Conservation (phyloP, 306 rosid genomes). For the Vicia faba region DNA sequence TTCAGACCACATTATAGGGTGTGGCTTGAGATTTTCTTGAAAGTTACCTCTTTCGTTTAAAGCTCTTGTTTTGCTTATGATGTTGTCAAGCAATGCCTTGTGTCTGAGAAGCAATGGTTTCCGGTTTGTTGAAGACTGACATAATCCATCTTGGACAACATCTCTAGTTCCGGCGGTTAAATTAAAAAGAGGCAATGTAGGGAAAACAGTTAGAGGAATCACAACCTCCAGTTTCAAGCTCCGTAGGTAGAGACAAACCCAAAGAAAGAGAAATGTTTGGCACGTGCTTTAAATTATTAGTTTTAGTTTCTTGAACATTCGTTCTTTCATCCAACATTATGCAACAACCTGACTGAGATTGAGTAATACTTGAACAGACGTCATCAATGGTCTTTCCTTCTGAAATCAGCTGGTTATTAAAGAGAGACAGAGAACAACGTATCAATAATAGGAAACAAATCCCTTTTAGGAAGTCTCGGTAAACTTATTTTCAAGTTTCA, state of each 20-base stretch:
- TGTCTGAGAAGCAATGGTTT: constrained; percentile 45
- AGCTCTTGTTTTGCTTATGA: constrained; percentile 50
- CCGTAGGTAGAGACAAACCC: constrained; percentile 54
- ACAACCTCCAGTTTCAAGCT: constrained; percentile 39
- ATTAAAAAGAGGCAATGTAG: constrained; percentile 43
- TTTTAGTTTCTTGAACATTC: constrained; percentile 37
- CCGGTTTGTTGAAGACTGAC: constrained; percentile 41
- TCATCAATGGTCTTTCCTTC: constrained; percentile 46
- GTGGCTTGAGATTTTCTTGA: constrained; percentile 44
- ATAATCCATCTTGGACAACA: constrained; percentile 43
- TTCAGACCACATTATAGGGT: constrained; percentile 56
- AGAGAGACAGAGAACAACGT: constrained; percentile 28
- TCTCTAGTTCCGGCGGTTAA: constrained; percentile 44
- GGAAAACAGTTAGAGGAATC: constrained; percentile 41
- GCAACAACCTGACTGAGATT: constrained; percentile 41
- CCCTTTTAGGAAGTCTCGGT: constrained; percentile 14
- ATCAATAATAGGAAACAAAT: constrained; percentile 23
- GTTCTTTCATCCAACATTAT: constrained; percentile 44
- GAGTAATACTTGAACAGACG: constrained; percentile 38
- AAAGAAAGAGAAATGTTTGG: constrained; percentile 48
- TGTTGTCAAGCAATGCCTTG: constrained; percentile 50
- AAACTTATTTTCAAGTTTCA: constrained; percentile 29
- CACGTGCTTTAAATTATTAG: constrained; percentile 26
- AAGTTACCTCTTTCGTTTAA: constrained; percentile 45
- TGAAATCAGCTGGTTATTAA: constrained; percentile 52